Base-by-base conservation (phyloP, 495 filamentous ascomycete species). In the Penicillium goetzii region DNA sequence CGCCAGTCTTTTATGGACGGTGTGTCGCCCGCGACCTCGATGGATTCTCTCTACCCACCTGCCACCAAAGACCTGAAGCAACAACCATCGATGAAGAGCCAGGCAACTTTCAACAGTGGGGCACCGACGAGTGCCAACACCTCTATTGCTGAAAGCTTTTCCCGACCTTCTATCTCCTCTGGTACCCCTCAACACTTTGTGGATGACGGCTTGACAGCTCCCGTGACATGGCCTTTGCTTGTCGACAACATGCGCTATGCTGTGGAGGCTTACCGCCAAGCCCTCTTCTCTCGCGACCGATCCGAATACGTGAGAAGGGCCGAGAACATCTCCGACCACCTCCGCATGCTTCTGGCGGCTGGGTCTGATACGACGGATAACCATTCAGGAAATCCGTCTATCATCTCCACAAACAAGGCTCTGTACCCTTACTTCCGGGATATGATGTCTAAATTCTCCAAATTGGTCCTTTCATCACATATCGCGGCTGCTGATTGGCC, bases 391-490 rank as follows among this genome's bases (percentile, higher is more conserved):
- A 95, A 97, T 64, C 95, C 96, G 32, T 98, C 95, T n/a, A 97
- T 98, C 72, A 99, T 99, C 58, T 95, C 92, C 9, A 93, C 92
- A 9, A 99, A 99, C 76, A 97, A 97, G 76, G 88, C 91, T 2
- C 81, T 99, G 47, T 97, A 98, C 69, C 95, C 96, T 32, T 92
- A 98, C 78, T 99, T 97, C 76, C 86, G 96, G 55, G 96, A 97
- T 72, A 97, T 97, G 90, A 99, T 99, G 95, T 98, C 95, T 6
- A 91, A 95, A 67, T 98, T 98, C 77, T 98, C 96, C 40, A 99
- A 98, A 75, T 82, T 99, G 40, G 96, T 99, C 25, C 86, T 99
- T 36, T 98, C 94, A 23, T 97, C 95, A n/a, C 95, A 98, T 74
- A 97, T 98, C 71, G 95, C 95, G 38, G 91, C 94, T 25, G 90